Evolutionary conservation across 2,329 filamentous ascomycete genomes (phyloP).

Genomic region (Aspergillus amoenus): DNA sequence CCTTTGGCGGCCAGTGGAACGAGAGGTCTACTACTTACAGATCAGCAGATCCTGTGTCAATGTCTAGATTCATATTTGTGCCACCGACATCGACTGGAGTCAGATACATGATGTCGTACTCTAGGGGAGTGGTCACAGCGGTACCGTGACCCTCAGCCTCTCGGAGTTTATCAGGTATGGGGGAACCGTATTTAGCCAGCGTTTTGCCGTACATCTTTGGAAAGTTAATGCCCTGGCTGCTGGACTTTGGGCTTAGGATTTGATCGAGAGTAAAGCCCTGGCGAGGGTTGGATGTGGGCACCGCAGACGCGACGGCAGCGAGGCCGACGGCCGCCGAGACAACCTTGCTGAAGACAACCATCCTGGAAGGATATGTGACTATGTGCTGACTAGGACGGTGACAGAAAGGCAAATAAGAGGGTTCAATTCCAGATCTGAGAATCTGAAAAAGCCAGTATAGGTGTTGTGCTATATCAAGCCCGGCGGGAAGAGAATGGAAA

Average conservation of each 20-base stretch:
- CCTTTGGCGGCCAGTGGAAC: neutral
- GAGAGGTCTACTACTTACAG: slow-evolving; percentile 51
- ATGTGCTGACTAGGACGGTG: neutral
- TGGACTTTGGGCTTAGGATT: slow-evolving; percentile 20
- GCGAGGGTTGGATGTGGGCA: slow-evolving; percentile 25
- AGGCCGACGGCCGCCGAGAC: slow-evolving; percentile 28
- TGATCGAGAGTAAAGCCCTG: slow-evolving; percentile 36
- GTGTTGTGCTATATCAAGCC: slow-evolving; percentile 1
- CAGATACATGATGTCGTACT: slow-evolving; percentile 59
- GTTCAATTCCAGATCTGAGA: neutral
- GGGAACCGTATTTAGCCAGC: slow-evolving; percentile 30
- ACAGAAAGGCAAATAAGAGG: slow-evolving; percentile 10
- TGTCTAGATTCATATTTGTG: slow-evolving; percentile 64
- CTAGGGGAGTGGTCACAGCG: slow-evolving; percentile 46
- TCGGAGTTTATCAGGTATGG: slow-evolving; percentile 29
- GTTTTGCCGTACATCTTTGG: slow-evolving; percentile 29
- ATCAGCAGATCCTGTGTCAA: slow-evolving; percentile 70
- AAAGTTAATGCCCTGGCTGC: slow-evolving; percentile 27
- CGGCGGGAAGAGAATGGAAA: slow-evolving; percentile 9
- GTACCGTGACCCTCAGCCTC: slow-evolving; percentile 33
- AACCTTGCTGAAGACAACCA: slow-evolving; percentile 37
- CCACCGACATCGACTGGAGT: slow-evolving; percentile 64
- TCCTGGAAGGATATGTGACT: slow-evolving; percentile 16
- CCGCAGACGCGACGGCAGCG: slow-evolving; percentile 28
- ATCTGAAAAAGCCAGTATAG: slow-evolving; percentile 14